These are phyloP conservation scores for Ophiostoma triangulosporum DNA, from an alignment of 2,329 filamentous ascomycete species.

Conservation along the genomic window DNA sequence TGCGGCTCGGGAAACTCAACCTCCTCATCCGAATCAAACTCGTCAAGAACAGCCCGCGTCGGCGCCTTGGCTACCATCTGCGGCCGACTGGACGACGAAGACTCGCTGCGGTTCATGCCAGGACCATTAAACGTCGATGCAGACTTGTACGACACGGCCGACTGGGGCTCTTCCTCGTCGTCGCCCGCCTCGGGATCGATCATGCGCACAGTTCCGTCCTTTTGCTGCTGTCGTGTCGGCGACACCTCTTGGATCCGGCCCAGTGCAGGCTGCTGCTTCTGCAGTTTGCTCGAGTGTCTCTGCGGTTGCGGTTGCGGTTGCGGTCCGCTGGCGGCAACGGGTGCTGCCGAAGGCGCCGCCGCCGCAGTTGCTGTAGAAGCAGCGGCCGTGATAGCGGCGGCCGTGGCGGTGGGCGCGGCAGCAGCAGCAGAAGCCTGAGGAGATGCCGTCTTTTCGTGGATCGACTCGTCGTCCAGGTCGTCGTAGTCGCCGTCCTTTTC, in stretches of 20 bases:
- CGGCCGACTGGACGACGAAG: slow-evolving; percentile 28
- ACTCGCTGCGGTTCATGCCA: slow-evolving; percentile 11
- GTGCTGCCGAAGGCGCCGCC: slow-evolving; percentile 24
- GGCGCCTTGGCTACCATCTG: slow-evolving; percentile 46
- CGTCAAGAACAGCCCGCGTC: slow-evolving; percentile 53
- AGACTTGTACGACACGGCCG: background rate
- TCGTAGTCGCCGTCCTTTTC: slow-evolving; percentile 28
- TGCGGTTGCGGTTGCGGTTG: slow-evolving; percentile 23
- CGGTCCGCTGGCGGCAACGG: slow-evolving; percentile 17
- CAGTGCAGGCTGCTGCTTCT: slow-evolving; percentile 50
- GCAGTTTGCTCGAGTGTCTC: slow-evolving; percentile 52
- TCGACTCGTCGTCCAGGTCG: slow-evolving; percentile 30
- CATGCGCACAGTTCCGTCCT: slow-evolving; percentile 35
- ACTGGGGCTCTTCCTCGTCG: slow-evolving; percentile 19
- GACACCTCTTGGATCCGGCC: slow-evolving; percentile 19
- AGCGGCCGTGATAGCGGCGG: background rate
- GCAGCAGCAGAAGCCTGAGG: slow-evolving; percentile 2
- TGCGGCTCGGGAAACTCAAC: slow-evolving; percentile 15
- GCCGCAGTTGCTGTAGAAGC: background rate
- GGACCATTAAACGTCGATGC: background rate
- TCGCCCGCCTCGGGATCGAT: slow-evolving; percentile 37
- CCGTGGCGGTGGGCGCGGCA: background rate
- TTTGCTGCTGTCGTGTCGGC: slow-evolving; percentile 26
- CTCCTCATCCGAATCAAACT: slow-evolving; percentile 49
- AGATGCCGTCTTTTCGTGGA: slow-evolving; percentile 27